Evolutionary conservation across 257 asterid genomes (phyloP), one percentile per base, ranked within the genome.

Genomic region (Solanum clarkiae): DNA sequence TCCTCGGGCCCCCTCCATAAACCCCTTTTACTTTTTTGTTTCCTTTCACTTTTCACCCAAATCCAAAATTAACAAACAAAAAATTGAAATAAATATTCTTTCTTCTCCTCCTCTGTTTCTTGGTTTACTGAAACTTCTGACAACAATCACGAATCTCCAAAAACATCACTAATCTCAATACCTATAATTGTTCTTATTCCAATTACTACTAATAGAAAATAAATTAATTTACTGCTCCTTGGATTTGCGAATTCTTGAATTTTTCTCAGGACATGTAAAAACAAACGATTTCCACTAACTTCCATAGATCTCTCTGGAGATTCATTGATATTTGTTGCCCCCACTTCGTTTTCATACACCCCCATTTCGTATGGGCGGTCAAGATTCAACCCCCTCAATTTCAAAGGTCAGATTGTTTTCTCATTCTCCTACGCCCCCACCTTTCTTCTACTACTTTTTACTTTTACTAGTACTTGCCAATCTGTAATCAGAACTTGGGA

Each of bases 361-460:
- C 9, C 40, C 84, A n/a, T 24, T 7, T 81, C 45, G 26, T 60
- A 49, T 18, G 59, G 57, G 84, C 86, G 88, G 75, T 68, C 81
- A 71, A 80, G 92, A 82, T 86, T 84, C 71, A 74, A 62, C 71
- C 82, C 29, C 45, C 54, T 69, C 10, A 36, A 86, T 49, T 51
- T 51, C 47, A 24, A 77, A 77, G 82, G 82, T 77, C 63, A 77
- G 51, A 26, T 80, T 62, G 22, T n/a, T 32, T 8, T 51, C n/a
- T 10, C 20, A 16, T 62, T 24, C 71, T 29, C 42, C 18, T 63
- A 4, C 42, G 9, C 42, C 11, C 12, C 68, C 47, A 42, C 56
- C 13, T 13, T 69, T 29, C 71, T 60, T 26, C 20, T 54, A 63
- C 55, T 15, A 32, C 75, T 69, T 69, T 36, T 51, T 68, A 15